Base-by-base conservation (phyloP, 176 grass and related monocot species). In the Lolium rigidum region DNA sequence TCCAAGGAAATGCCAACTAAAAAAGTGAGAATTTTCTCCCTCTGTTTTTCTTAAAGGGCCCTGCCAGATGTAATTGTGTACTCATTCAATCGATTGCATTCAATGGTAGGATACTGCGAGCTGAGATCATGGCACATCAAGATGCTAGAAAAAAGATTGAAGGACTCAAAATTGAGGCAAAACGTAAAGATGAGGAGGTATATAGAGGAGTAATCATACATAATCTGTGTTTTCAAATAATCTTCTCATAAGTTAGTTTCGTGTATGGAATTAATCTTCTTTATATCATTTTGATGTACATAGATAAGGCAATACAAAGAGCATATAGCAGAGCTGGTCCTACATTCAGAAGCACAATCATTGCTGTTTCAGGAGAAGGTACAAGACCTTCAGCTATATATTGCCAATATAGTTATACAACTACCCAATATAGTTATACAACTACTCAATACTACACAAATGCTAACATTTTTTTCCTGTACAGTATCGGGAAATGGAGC, bases 291-390 rank as follows among this genome's bases (percentile, higher is more conserved):
- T 87, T 70, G 11, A 20, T 87, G 41, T 83, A 20, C 68, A 81
- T 85, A 94, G 95, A 91, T 97, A 80, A 88, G 74, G 50, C 83
- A 87, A 24, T 91, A 89, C 79, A 94, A 89, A 89, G 84, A 97
- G 80, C 88, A 97, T 89, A 92, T 92, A 80, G 89, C 92, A 55
- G 92, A 94, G 86, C 79, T 97, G 84, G 72, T 91, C 72, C 79
- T 92, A 63, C 92, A 97, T 84, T 97, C 92, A 81, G 90, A 97
- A 94, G 88, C 90, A 54, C 95, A 97, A 80, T 97, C 95, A 17
- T 92, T 90, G 56, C 63, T 94, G 52, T 97, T 83, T 77, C 86
- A 90, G 87, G 92, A 94, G 82, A 97, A 94, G 92, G 95, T 92
- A 90, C 41, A 68, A n/a, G 10, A 20, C 17, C 79, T 89, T 84